Evolutionary conservation across 345 rosid genomes (phyloP).

Genomic region (Gossypium turneri): DNA sequence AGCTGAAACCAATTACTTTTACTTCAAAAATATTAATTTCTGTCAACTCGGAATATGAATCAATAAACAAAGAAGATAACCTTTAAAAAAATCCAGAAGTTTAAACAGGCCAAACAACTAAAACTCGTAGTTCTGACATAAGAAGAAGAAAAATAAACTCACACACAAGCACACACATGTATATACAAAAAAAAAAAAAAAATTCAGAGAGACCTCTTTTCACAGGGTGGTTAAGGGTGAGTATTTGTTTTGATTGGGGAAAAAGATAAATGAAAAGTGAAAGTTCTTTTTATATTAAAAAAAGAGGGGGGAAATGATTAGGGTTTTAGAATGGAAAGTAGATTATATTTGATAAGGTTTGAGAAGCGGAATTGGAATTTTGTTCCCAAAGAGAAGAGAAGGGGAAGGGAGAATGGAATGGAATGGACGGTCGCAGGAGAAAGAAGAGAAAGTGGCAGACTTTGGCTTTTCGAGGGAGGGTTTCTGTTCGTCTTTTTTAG

Average conservation of each 20-base stretch:
- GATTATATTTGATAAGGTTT: neutral
- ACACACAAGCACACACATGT: neutral
- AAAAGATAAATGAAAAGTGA: neutral
- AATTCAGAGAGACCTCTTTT: neutral
- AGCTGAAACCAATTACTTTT: neutral
- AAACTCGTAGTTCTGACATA: neutral
- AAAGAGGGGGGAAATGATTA: neutral
- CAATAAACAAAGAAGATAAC: neutral
- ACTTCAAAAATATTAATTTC: neutral
- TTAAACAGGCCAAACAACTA: neutral
- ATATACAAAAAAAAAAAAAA: neutral
- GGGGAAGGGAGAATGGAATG: too few species aligned
- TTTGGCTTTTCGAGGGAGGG: conserved; percentile 7
- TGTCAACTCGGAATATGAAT: neutral
- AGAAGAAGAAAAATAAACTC: neutral
- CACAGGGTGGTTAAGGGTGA: neutral
- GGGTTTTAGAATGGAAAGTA: neutral
- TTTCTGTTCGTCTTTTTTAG: neutral
- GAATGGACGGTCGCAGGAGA: neutral
- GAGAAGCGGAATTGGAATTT: neutral
- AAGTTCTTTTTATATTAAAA: neutral
- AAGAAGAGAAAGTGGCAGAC: neutral
- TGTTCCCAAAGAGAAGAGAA: too few species aligned
- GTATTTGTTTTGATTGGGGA: neutral
- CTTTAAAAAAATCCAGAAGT: neutral